Evolutionary conservation across 768 basidiomycete genomes (phyloP), one percentile per base, ranked within the genome.

Genomic region (Xerocomellus intermedius): DNA sequence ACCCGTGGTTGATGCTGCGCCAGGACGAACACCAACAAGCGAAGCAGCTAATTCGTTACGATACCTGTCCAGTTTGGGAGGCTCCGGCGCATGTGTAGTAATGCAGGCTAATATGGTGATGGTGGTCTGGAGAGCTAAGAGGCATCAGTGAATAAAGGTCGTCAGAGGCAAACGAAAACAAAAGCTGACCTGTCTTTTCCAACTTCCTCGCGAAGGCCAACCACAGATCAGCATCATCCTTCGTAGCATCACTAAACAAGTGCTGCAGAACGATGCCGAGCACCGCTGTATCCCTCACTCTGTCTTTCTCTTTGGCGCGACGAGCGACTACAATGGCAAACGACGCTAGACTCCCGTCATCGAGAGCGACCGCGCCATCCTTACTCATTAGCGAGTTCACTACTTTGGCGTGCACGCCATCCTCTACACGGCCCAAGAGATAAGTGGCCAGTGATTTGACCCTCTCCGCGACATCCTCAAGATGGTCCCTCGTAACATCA

Each of bases 41-140:
- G 78, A 79, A n/a, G 91, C 87, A 0, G 96, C 95, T 10, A 95
- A 78, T 70, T 97, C 94, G 67, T 95, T 97, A 19, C 94, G 82
- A 64, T 88, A 89, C 19, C 91, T 79, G 61, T 90, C 87, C 22
- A 96, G 77, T 19, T 82, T 82, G 0, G 80, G 81, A 8, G 84
- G 83, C 59, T 94, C 93, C 2, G 84, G 77, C 0, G 85, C 84
- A 22, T 80, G 79, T 21, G 76, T 72, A 10, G 84, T 79, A 39
- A 94, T 72, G 4, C 85, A 81, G 9, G 78, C 72, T 8, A 88
- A 69, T 51, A 97, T 80, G 2, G 85, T 81, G 61, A 91, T 77
- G 0, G 86, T 78, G 0, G 87, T 80, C 62, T 85, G 78, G 1
- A 89, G 86, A 2, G 87, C 94, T 95, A 24, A 44, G 10, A 14